phyloP scores from a whole-genome alignment of 139 green algal genomes.

The Zygnema circumcarinatum region DNA sequence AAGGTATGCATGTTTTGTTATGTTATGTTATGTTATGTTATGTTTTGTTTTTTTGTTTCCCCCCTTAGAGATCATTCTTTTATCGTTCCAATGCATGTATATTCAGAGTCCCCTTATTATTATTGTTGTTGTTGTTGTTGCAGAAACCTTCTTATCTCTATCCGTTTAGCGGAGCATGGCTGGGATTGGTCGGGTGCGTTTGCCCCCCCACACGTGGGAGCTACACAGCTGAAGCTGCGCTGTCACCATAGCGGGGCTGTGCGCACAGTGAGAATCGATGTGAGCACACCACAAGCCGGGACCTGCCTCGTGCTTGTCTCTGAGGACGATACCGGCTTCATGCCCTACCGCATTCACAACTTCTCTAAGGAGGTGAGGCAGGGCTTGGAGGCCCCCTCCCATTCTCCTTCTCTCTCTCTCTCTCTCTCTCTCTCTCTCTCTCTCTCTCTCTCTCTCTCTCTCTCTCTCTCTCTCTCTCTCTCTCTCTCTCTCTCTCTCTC shows the following conservation, averaged over 20 bases:
- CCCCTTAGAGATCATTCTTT: conserved; percentile 5
- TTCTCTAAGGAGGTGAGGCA: conserved; percentile 44
- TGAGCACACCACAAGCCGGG: conserved; percentile 48
- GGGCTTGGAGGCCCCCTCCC: background rate
- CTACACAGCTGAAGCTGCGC: conserved; percentile 60
- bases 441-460: conserved; percentile 5
- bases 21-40: background rate
- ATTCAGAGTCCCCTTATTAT: no score
- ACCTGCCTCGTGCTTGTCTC: conserved; percentile 57
- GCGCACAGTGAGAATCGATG: conserved; percentile 46
- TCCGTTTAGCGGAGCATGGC: conserved; percentile 48
- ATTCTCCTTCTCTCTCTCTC: background rate
- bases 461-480: conserved; percentile 9
- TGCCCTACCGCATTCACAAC: conserved; percentile 63
- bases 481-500: background rate
- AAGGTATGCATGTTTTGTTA: background rate
- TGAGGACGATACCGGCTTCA: conserved; percentile 53
- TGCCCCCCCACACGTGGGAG: conserved; percentile 49
- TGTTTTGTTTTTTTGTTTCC: conserved; percentile 10
- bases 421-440: background rate
- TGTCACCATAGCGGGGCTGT: background rate
- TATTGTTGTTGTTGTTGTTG: conserved; percentile 17
- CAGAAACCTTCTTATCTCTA: conserved; percentile 47
- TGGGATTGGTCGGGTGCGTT: conserved; percentile 62
- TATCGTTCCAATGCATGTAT: background rate